phyloP scores from a whole-genome alignment of 106 monocot species.

The Alisma plantagoaquatica region DNA sequence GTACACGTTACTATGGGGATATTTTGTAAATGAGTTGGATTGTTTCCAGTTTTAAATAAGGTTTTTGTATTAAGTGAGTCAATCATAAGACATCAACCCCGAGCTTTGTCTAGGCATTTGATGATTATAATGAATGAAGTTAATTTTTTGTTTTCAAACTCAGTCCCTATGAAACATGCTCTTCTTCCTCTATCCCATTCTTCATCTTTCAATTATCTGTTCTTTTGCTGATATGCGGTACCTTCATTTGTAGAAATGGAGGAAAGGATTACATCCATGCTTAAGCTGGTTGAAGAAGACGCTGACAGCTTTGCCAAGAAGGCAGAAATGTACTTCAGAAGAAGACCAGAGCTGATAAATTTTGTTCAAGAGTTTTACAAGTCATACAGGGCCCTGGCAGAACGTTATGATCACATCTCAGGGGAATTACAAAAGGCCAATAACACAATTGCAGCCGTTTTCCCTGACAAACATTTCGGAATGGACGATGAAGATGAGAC shows the following conservation, averaged over 20 bases:
- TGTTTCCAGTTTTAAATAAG: too few relatives aligned
- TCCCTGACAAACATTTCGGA: slow-evolving; percentile 18
- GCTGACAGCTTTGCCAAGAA: slow-evolving; percentile 23
- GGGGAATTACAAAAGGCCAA: slow-evolving; percentile 28
- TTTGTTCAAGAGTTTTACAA: slow-evolving; percentile 20
- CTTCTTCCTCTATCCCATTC: too few relatives aligned
- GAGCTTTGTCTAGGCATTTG: too few relatives aligned
- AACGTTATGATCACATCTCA: slow-evolving; percentile 24
- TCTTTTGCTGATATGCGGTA: not conserved
- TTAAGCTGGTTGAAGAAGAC: slow-evolving; percentile 22
- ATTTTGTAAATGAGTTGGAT: too few relatives aligned
- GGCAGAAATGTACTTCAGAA: slow-evolving; percentile 22
- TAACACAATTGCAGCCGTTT: slow-evolving; percentile 20
- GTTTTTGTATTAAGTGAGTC: too few relatives aligned
- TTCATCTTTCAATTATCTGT: too few relatives aligned
- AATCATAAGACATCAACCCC: too few relatives aligned
- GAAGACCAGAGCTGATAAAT: slow-evolving; percentile 17
- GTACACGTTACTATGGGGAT: too few relatives aligned
- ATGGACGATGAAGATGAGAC: slow-evolving; percentile 12
- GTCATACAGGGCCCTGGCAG: slow-evolving; percentile 20
- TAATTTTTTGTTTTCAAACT: too few relatives aligned
- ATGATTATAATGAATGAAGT: too few relatives aligned
- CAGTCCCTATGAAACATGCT: too few relatives aligned
- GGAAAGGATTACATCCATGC: slow-evolving; percentile 12
- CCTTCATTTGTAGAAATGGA: slow-evolving; percentile 13